Evolutionary conservation across 768 basidiomycete species (phyloP).

Genomic region (Tephrocybe rancida): DNA sequence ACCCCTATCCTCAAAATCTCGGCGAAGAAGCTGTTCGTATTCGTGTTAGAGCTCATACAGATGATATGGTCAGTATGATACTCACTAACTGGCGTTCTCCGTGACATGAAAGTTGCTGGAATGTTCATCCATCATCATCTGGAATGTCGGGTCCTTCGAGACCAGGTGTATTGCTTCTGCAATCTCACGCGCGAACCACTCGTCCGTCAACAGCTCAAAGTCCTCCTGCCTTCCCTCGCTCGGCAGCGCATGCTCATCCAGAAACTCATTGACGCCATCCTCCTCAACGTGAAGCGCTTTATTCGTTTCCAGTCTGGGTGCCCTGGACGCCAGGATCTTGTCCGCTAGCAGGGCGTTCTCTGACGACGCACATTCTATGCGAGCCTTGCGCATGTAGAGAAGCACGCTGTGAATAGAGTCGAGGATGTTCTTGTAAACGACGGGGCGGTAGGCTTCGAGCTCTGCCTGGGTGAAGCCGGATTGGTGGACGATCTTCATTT

Average conservation of each 20-base stretch:
- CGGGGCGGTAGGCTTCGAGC: constrained; percentile 65
- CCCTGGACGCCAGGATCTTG: constrained; percentile 58
- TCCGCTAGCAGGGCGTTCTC: constrained; percentile 62
- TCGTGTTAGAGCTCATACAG: too few relatives aligned
- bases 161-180: constrained; percentile 68
- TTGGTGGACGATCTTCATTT: constrained; percentile 94
- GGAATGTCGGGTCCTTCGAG: constrained; percentile 69
- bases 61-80: constrained; percentile 15
- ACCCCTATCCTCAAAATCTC: not conserved
- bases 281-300: constrained; percentile 19
- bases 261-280: constrained; percentile 9
- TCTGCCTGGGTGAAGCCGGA: constrained; percentile 76
- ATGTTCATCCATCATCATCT: constrained; percentile 56
- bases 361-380: constrained; percentile 64
- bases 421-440: constrained; percentile 76
- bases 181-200: constrained; percentile 55
- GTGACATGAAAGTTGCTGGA: constrained; percentile 90
- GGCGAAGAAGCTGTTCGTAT: not conserved
- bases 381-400: constrained; percentile 76
- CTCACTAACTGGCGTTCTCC: constrained; percentile 90
- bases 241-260: not conserved
- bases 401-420: constrained; percentile 83
- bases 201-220: not conserved
- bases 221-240: not conserved
- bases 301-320: not conserved